Conservation (phyloP, 2,329 filamentous ascomycete genomes). For the Trichophyton mentagrophytes region DNA sequence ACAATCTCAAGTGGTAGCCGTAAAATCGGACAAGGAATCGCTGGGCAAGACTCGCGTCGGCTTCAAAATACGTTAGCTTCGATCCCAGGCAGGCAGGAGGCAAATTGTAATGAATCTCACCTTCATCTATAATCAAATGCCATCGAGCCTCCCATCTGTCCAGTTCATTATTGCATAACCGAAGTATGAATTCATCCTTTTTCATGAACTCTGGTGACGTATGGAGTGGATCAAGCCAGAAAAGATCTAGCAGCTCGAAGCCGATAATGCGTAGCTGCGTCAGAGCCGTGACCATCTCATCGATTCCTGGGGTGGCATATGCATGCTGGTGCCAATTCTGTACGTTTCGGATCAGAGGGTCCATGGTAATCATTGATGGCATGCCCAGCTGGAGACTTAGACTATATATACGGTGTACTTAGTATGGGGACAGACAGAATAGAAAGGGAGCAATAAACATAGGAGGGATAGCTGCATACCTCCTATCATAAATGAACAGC, state of each 20-base stretch:
- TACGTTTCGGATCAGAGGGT: slow-evolving; percentile 26
- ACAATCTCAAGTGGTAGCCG: slow-evolving; percentile 27
- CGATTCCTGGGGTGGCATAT: slow-evolving; percentile 21
- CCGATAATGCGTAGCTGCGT: slow-evolving; percentile 26
- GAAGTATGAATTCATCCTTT: slow-evolving; percentile 13
- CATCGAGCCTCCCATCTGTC: slow-evolving; percentile 15
- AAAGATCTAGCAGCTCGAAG: slow-evolving; percentile 23
- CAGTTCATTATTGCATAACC: slow-evolving; percentile 13
- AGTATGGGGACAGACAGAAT: neutral
- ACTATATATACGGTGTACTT: slow-evolving; percentile 14
- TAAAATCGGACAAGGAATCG: slow-evolving; percentile 30
- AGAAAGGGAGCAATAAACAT: neutral
- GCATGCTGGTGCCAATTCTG: slow-evolving; percentile 24
- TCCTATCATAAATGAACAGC: slow-evolving; percentile 31
- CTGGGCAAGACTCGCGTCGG: slow-evolving; percentile 20
- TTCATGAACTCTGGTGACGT: slow-evolving; percentile 11
- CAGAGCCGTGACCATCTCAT: slow-evolving; percentile 28
- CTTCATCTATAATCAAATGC: slow-evolving; percentile 13
- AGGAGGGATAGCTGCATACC: slow-evolving; percentile 17
- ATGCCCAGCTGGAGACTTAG: slow-evolving; percentile 32
- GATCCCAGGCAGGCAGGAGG: neutral
- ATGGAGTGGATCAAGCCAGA: slow-evolving; percentile 14
- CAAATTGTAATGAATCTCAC: slow-evolving; percentile 5
- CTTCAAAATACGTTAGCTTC: slow-evolving; percentile 2
- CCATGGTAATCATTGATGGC: slow-evolving; percentile 33